Conservation (phyloP, 208 protist species). For the Wallacemonas sp. region DNA sequence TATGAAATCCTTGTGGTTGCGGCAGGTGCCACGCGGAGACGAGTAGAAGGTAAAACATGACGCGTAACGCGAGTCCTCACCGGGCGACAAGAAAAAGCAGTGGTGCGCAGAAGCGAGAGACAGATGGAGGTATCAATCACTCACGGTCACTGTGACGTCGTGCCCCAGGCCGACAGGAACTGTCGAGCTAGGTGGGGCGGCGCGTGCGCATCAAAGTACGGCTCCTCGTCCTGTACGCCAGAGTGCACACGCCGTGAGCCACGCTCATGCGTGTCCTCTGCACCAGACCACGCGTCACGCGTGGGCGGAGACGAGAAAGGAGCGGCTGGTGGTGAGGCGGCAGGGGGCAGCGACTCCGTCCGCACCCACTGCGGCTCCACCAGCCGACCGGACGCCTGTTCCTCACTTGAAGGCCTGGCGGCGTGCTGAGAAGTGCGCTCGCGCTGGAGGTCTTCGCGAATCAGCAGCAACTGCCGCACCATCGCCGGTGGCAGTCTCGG, state of each 20-base stretch:
- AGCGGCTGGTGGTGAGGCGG: background rate
- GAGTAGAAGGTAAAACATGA: too few species aligned
- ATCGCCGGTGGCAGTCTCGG: conserved; percentile 18
- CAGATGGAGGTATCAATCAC: background rate
- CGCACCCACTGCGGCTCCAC: conserved; percentile 3
- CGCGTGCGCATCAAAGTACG: background rate
- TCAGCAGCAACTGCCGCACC: conserved; percentile 51
- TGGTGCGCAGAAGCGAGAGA: too few species aligned
- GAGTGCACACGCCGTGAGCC: background rate
- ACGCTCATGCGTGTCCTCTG: too few species aligned
- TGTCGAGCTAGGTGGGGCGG: background rate
- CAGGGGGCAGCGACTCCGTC: background rate
- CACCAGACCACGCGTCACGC: too few species aligned
- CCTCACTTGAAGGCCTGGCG: too few species aligned
- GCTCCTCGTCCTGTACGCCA: background rate
- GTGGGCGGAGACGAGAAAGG: background rate
- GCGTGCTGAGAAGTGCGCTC: background rate
- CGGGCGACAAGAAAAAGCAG: too few species aligned
- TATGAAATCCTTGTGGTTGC: too few species aligned
- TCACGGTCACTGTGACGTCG: background rate
- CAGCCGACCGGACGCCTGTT: background rate
- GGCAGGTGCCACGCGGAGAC: too few species aligned
- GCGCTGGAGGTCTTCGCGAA: conserved; percentile 22
- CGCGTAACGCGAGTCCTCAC: too few species aligned
- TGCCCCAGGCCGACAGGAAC: background rate